Evolutionary conservation across 2,329 filamentous ascomycete species (phyloP).

Genomic region (Ascochyta clinopodiicola): DNA sequence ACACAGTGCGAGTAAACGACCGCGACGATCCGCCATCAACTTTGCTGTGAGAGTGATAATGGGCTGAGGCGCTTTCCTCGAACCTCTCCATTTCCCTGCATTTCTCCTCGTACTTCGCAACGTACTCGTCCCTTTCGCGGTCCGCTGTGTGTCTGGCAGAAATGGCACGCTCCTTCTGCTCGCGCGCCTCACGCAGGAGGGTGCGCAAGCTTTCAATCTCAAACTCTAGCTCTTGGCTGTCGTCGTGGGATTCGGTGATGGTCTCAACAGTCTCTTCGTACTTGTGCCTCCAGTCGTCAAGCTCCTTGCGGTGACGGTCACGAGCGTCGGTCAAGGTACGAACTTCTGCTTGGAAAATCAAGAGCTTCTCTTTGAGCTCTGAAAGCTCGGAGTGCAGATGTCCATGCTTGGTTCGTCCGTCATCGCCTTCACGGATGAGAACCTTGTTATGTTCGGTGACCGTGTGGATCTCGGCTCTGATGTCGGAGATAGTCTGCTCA

Average conservation of each 20-base stretch:
- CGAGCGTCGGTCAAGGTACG: slow-evolving; percentile 25
- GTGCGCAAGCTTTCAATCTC: slow-evolving; percentile 31
- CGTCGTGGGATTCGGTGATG: slow-evolving; percentile 28
- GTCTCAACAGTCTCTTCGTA: slow-evolving; percentile 34
- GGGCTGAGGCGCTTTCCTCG: slow-evolving; percentile 24
- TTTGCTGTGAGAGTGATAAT: slow-evolving; percentile 22
- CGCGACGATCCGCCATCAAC: slow-evolving; percentile 13
- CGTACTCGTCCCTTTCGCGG: slow-evolving; percentile 31
- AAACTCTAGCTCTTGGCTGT: slow-evolving; percentile 31
- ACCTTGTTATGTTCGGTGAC: slow-evolving; percentile 29
- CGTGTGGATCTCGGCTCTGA: slow-evolving; percentile 23
- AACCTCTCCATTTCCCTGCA: slow-evolving; percentile 33
- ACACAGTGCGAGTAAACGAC: slow-evolving; percentile 19
- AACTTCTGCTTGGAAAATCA: slow-evolving; percentile 31
- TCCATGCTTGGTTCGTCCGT: slow-evolving; percentile 23
- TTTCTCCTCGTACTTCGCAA: slow-evolving; percentile 34
- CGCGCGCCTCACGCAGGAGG: slow-evolving; percentile 30
- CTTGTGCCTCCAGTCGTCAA: slow-evolving; percentile 32
- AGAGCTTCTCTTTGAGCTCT: slow-evolving; percentile 23
- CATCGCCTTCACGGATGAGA: slow-evolving; percentile 25
- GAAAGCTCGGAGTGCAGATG: slow-evolving; percentile 22
- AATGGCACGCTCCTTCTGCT: slow-evolving; percentile 35
- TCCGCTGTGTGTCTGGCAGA: slow-evolving; percentile 30
- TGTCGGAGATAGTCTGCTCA: slow-evolving; percentile 22
- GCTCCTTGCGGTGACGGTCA: slow-evolving; percentile 27